Base-by-base conservation (phyloP, 2,329 filamentous ascomycete species). In the Chaetomium sp. region DNA sequence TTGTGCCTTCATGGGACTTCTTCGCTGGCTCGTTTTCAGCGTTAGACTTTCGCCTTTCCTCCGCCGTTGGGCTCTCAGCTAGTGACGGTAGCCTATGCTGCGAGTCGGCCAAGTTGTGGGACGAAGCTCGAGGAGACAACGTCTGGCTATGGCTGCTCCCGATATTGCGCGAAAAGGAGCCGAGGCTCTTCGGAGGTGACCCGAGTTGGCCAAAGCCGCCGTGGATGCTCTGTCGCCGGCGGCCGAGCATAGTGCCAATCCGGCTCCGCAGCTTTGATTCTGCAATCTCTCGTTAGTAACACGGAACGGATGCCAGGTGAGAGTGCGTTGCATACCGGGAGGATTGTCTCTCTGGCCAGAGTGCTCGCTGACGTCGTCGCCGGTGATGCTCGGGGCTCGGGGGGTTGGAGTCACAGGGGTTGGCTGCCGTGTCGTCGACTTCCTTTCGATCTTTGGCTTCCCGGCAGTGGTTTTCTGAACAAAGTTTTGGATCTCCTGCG, bases 401-500 rank as follows among this genome's bases (percentile, higher is more conserved):
- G 74, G 56, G 9, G 71, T 72, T 3, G 75, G 69, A 57, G 72
- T 73, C 1, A 69, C 73, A 27, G 74, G 70, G 19, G 78, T 83
- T 0, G 81, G 80, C 61, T 79, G 76, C 64, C 79, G 45, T 23
- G 72, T 74, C 23, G 71, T 78, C 9, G 80, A 75, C 29, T 74
- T 74, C 54, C 79, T 79, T 49, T 81, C 79, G 38, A 80, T 49
- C 69, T 76, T 79, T 65, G 79, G 74, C 65, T 79, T 76, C n/a
- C 82, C 82, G 5, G 77, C 72, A 0, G 79, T 81, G 2, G 75
- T 77, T 63, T 76, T 79, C 7, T 79, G 75, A 0, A 78, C 80
- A 76, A 93, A 96, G 33, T 84, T 87, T 71, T 89, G 89, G 68
- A 99, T 94, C 79, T 99, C 95, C 73, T 90, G 90, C 21, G 88